Base-by-base conservation (phyloP, 371 early-diverging fungal genomes). In the Saksenaea oblongispora region DNA sequence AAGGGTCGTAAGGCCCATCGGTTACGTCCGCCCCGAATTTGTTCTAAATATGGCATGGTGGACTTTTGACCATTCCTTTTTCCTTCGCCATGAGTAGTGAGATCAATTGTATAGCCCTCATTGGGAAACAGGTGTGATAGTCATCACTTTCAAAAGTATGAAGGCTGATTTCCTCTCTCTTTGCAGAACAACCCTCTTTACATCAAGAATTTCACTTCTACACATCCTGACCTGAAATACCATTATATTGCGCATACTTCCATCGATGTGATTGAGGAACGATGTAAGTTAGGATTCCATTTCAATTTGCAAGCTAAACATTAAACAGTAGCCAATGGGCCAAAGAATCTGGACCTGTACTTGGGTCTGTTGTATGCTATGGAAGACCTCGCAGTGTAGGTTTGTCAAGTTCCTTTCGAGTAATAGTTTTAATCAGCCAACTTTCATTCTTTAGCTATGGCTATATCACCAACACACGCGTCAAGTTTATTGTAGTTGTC, bases 171-270 rank as follows among this genome's bases (percentile, higher is more conserved):
- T 17, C 24, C 37, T 28, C 22, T 61, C 1, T 28, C 36, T 22
- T 42, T 54, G n/a, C 70, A 93, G 89, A 94, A 92, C 75, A 93
- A 92, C 73, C 96, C 96, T 2, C 67, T 95, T 24, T 93, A 84
- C 75, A 83, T 94, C 60, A 87, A 88, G 64, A 90, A 86, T 73
- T 93, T 91, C 70, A 89, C 84, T 58, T 69, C 80, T 13, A 75
- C 82, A 42, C 90, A 93, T 69, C 87, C 89, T 14, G 92, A 93
- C 71, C 84, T 94, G 39, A 92, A 93, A 70, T 94, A 89, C 74
- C 93, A 93, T 74, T 94, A 92, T 70, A 78, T 94, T 74, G 92
- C 92, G 31, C 93, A 94, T 63, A 94, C 93, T 0, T 89, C 94
- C 0, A 89, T 89, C 65, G 95, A 95, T 72, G 86, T 93, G 5